Conservation (phyloP, 2,329 filamentous ascomycete genomes). For the Aspergillus sp. region DNA sequence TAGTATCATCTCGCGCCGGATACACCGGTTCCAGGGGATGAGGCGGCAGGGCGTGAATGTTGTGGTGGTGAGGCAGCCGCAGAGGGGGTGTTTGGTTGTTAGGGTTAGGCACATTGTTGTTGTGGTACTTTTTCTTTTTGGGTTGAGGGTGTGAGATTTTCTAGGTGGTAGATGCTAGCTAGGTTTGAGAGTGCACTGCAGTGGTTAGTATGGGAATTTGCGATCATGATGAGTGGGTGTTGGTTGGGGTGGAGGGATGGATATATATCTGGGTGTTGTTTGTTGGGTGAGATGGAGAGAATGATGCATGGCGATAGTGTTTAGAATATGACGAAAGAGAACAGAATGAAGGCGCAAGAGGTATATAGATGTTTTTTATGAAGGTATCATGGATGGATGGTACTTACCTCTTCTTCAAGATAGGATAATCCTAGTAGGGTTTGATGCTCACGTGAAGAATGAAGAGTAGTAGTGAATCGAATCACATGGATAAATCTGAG, state of each 20-base stretch:
- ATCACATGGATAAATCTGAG: background rate
- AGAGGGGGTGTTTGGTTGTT: slow-evolving; percentile 23
- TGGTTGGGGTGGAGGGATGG: no score
- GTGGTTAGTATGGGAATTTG: no score
- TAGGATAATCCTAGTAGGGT: background rate
- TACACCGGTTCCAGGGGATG: background rate
- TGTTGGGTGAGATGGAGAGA: no score
- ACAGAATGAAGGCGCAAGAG: background rate
- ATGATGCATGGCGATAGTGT: no score
- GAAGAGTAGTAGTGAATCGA: background rate
- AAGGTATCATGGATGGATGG: background rate
- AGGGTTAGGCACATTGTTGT: slow-evolving; percentile 24
- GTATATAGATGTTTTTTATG: background rate
- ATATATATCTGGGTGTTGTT: no score
- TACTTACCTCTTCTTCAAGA: background rate
- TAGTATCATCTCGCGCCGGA: background rate
- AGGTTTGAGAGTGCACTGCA: background rate
- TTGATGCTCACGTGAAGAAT: slow-evolving; percentile 2
- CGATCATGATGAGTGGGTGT: background rate
- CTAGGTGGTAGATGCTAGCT: no score
- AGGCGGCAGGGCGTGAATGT: background rate
- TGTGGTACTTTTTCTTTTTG: no score
- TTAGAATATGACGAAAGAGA: no score
- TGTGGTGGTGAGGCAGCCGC: slow-evolving; percentile 24
- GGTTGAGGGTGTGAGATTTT: no score